These are phyloP conservation scores for Narthecium ossifragum DNA, from an alignment of 106 monocot species.

Conservation along the genomic window DNA sequence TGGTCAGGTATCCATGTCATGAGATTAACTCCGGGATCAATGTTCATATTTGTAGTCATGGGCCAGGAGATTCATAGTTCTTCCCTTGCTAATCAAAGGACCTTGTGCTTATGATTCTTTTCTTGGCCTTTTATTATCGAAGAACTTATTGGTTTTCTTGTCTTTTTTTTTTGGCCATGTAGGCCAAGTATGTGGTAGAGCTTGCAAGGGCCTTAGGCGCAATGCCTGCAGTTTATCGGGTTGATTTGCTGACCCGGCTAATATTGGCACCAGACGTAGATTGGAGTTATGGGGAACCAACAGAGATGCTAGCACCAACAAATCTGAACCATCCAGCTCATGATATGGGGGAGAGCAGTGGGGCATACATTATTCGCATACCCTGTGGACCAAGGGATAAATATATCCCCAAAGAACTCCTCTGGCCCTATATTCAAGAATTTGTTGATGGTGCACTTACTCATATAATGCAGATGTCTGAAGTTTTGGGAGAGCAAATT, in stretches of 20 bases:
- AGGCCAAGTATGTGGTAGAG: constrained; percentile 98
- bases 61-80: too few species aligned
- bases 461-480: constrained; percentile 95
- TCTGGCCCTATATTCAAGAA: constrained; percentile 94
- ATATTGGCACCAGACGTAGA: constrained; percentile 84
- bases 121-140: too few species aligned
- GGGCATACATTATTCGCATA: constrained; percentile 89
- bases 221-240: constrained; percentile 96
- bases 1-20: constrained; percentile 48
- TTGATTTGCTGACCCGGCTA: constrained; percentile 89
- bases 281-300: constrained; percentile 96
- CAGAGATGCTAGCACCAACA: constrained; percentile 71
- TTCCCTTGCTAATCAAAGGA: too few species aligned
- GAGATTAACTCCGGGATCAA: too few species aligned
- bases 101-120: too few species aligned
- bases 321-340: constrained; percentile 28
- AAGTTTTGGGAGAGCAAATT: constrained; percentile 92
- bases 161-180: constrained; percentile 4
- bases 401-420: constrained; percentile 85
- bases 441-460: constrained; percentile 96
- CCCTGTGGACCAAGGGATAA: constrained; percentile 95
- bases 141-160: too few species aligned
- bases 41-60: too few species aligned
- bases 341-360: constrained; percentile 87
- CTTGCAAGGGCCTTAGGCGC: constrained; percentile 90